Evolutionary conservation across 495 filamentous ascomycete genomes (phyloP).

Genomic region (Podospora sp.): DNA sequence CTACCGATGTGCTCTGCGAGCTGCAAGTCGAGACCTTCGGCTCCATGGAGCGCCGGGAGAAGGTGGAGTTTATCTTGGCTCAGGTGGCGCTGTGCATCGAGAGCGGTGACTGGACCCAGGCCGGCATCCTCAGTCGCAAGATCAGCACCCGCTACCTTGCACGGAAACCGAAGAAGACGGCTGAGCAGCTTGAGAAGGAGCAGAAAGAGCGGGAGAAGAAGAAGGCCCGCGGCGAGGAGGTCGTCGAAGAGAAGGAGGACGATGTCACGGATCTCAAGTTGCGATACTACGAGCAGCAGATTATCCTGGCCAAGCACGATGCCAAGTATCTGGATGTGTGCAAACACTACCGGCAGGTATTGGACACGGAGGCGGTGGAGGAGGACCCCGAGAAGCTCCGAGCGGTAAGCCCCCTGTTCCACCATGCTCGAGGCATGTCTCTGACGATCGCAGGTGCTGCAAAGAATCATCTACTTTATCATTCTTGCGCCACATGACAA

Average conservation of each 20-base stretch:
- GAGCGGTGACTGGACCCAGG: conserved; percentile 93
- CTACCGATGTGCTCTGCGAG: conserved; percentile 92
- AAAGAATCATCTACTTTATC: conserved; percentile 95
- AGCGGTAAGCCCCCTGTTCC: conserved; percentile 59
- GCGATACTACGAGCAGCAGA: conserved; percentile 95
- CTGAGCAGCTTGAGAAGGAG: conserved; percentile 85
- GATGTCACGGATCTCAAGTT: conserved; percentile 97
- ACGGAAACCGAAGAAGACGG: conserved; percentile 84
- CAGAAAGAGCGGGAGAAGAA: conserved; percentile 80
- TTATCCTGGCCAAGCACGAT: conserved; percentile 91
- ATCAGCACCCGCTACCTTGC: conserved; percentile 92
- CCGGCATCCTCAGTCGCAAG: conserved; percentile 90
- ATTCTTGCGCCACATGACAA: conserved; percentile 97
- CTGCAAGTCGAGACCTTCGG: conserved; percentile 98
- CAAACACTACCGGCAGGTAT: conserved; percentile 94
- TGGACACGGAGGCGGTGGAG: conserved; percentile 93
- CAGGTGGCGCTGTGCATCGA: conserved; percentile 96
- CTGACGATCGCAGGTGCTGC: conserved; percentile 63
- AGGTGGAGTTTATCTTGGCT: conserved; percentile 96
- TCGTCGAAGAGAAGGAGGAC: conserved; percentile 75
- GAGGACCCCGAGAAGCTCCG: conserved; percentile 82
- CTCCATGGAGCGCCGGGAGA: conserved; percentile 94
- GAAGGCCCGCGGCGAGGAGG: conserved; percentile 74
- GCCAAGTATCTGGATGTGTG: conserved; percentile 95
- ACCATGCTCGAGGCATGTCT: background rate